A percentile compares a stretch with the other conserved stretches of the same genome.
These are phyloP conservation scores for Kurtzmaniella quercitrusa DNA, from an alignment of 1,139 yeast species.

Conservation along the genomic window DNA sequence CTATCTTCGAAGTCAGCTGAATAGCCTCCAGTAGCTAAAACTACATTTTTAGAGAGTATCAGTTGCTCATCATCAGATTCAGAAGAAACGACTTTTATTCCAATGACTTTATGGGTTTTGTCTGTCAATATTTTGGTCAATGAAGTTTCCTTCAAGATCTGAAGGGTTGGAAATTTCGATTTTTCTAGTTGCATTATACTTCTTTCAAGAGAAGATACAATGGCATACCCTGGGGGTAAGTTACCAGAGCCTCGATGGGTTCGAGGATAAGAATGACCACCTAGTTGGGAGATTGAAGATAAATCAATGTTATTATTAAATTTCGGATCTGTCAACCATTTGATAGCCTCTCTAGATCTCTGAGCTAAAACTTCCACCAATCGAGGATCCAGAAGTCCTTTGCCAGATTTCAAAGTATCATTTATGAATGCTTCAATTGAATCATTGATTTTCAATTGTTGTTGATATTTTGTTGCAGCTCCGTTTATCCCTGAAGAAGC, in stretches of 20 bases:
- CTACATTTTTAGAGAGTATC: conserved; percentile 17
- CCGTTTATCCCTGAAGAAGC: conserved; percentile 42
- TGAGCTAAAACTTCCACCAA: conserved; percentile 24
- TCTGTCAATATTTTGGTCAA: neutral
- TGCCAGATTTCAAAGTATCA: conserved; percentile 32
- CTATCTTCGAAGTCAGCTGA: conserved; percentile 27
- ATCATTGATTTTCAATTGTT: conserved; percentile 16
- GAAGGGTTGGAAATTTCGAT: conserved; percentile 14
- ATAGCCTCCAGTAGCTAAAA: conserved; percentile 38
- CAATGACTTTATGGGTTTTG: conserved; percentile 13
- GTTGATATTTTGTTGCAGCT: conserved; percentile 27
- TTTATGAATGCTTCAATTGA: conserved; percentile 18
- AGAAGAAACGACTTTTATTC: conserved; percentile 17
- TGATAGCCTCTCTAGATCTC: conserved; percentile 26
- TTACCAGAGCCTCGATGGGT: conserved; percentile 32
- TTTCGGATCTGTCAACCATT: conserved; percentile 23
- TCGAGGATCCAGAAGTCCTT: conserved; percentile 19
- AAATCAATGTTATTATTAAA: conserved; percentile 20
- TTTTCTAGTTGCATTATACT: conserved; percentile 11
- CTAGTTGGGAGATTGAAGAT: conserved; percentile 25
- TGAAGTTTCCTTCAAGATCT: conserved; percentile 18
- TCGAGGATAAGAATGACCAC: conserved; percentile 35
- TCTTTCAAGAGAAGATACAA: conserved; percentile 23
- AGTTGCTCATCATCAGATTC: conserved; percentile 1
- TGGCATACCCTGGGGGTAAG: conserved; percentile 36